phyloP scores from a whole-genome alignment of 345 rosid genomes.

The Camelina neglecta region DNA sequence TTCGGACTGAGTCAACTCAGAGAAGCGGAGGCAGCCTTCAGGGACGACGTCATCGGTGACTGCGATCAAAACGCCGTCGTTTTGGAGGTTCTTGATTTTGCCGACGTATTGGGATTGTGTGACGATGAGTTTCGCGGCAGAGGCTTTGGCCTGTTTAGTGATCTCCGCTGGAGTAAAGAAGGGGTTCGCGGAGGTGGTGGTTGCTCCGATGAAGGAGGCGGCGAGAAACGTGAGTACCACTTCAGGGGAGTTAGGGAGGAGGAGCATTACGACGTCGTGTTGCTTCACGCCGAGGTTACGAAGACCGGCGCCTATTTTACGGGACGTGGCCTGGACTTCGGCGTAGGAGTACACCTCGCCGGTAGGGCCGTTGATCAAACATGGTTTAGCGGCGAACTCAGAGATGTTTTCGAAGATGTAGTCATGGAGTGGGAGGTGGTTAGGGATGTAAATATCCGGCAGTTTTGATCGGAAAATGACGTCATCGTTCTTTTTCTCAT shows the following conservation, averaged over 20 bases:
- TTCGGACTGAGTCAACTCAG: constrained; percentile 54
- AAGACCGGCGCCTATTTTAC: constrained; percentile 62
- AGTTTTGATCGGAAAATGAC: constrained; percentile 72
- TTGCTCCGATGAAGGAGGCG: constrained; percentile 67
- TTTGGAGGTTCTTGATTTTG: constrained; percentile 56
- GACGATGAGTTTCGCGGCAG: constrained; percentile 57
- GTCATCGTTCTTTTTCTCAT: constrained; percentile 41
- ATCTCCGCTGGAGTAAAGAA: constrained; percentile 74
- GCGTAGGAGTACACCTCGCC: constrained; percentile 57
- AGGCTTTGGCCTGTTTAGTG: constrained; percentile 61
- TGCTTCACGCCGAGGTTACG: constrained; percentile 58
- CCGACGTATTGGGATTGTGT: constrained; percentile 54
- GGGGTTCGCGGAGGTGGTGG: constrained; percentile 70
- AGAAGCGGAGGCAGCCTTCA: constrained; percentile 62
- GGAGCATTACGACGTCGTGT: constrained; percentile 71
- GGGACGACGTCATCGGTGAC: constrained; percentile 31
- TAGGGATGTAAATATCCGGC: constrained; percentile 73
- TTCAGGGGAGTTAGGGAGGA: constrained; percentile 69
- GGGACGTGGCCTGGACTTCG: constrained; percentile 66
- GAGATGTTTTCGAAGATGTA: constrained; percentile 76
- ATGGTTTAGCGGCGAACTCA: constrained; percentile 56
- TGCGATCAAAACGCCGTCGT: background rate
- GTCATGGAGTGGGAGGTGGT: constrained; percentile 68
- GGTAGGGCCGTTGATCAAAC: constrained; percentile 68
- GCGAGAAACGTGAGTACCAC: constrained; percentile 70